Base-by-base conservation (phyloP, 345 rosid genomes). In the Streptanthus diversifolius region DNA sequence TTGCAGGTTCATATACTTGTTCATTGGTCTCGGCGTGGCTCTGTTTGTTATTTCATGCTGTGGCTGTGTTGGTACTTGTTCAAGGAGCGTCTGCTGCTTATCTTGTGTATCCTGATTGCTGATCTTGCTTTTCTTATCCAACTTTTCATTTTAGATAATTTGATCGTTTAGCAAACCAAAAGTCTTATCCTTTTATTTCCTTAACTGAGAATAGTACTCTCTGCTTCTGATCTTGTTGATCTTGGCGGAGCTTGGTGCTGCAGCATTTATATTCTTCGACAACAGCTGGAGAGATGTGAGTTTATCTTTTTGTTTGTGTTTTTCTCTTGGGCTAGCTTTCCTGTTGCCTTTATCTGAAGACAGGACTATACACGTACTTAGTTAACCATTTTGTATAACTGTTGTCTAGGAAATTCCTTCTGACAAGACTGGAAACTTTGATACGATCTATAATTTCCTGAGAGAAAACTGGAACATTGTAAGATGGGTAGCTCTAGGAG, bases 401-500 rank as follows among this genome's bases (percentile, higher is more conserved):
- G 39, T 63, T 55, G 49, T 78, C 3, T 79, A 95, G 99, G 89
- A 88, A 77, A 57, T 95, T 76, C 99, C 99, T 11, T 73, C 80
- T 0, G 99, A 95, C 77, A 85, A 81, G 75, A 91, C 98, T 49
- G 99, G 99, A 64, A 70, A 87, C 75, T 90, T 95, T 40, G 74
- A 81, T 73, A 83, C 78, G 70, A 83, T 95, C 79, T 95, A 85
- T 62, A 79, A 76, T 39, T 95, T 92, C 78, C 81, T 95, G 81
- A 75, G 83, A 81, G 93, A 86, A 65, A 80, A 92, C 65, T 95
- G 99, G 99, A 80, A 40, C 59, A 85, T 88, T 61, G 82, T 77
- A 68, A 88, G 76, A 84, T 95, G 99, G 99, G 92, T 86, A 36
- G 99, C 98, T 64, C 96, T 95, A 62, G 99, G 93, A 59, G 72